A percentile compares a stretch with the other conserved stretches of the same genome.
These are phyloP conservation scores for Castanea mollissima DNA, from an alignment of 306 rosid genomes.

Conservation along the genomic window DNA sequence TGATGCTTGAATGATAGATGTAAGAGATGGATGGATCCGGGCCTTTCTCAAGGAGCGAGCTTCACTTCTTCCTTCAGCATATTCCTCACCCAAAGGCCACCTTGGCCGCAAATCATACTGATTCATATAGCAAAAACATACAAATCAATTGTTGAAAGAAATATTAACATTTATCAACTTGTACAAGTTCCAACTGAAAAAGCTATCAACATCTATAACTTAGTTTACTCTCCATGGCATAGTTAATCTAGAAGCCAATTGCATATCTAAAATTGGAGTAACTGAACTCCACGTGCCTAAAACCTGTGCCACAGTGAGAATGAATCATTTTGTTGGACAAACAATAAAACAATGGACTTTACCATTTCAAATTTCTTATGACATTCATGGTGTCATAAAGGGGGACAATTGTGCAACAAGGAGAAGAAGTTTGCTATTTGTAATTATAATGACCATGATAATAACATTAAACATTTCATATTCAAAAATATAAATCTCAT, in stretches of 20 bases:
- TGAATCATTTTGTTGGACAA: not conserved
- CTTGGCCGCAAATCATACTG: constrained; percentile 90
- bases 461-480: not conserved
- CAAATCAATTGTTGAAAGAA: not conserved
- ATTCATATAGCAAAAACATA: not conserved
- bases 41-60: constrained; percentile 81
- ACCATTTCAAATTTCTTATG: not conserved
- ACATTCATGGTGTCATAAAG: no score
- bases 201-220: not conserved
- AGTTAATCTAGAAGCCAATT: not conserved
- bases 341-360: not conserved
- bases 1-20: constrained; percentile 78
- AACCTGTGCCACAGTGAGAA: not conserved
- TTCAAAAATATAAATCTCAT: not conserved
- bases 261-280: not conserved
- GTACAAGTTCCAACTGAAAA: no score
- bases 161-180: not conserved
- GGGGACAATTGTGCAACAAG: no score
- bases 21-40: constrained; percentile 87
- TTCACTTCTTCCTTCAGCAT: constrained; percentile 75
- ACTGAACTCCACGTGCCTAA: not conserved
- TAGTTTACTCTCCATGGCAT: not conserved
- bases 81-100: constrained; percentile 95
- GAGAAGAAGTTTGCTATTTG: no score
- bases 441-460: no score